A percentile compares a stretch with the other conserved stretches of the same genome.
These are phyloP conservation scores for Ogataea ramenticola DNA, from an alignment of 805 yeast species.

Conservation along the genomic window DNA sequence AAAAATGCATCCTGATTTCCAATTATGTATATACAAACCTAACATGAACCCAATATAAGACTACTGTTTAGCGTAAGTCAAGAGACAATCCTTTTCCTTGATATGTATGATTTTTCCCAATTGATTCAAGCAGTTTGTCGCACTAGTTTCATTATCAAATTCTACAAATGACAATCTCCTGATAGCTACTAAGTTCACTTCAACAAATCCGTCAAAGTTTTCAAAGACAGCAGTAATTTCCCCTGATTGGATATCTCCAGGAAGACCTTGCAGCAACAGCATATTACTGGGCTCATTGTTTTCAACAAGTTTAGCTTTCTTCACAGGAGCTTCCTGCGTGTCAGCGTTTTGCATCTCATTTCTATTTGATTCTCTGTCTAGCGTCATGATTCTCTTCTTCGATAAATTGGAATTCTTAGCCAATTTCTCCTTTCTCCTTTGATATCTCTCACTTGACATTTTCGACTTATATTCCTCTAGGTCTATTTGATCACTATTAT, in stretches of 20 bases:
- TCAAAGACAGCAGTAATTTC: slow-evolving; percentile 41
- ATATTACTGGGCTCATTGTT: slow-evolving; percentile 55
- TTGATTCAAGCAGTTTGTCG: slow-evolving; percentile 25
- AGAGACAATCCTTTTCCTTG: slow-evolving; percentile 13
- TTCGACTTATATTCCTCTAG: slow-evolving; percentile 14
- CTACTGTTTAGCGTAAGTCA: slow-evolving; percentile 26
- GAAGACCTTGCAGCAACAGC: slow-evolving; percentile 60
- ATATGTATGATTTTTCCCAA: slow-evolving; percentile 14
- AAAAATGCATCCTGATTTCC: too few species aligned
- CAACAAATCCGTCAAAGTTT: slow-evolving; percentile 51
- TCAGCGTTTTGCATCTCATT: not conserved
- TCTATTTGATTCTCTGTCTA: slow-evolving; percentile 4
- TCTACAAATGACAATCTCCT: slow-evolving; percentile 78
- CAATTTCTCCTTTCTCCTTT: slow-evolving; percentile 5
- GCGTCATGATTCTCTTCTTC: slow-evolving; percentile 15
- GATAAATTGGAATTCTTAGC: slow-evolving; percentile 1
- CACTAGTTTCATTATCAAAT: slow-evolving; percentile 47
- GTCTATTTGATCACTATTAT: slow-evolving; percentile 4
- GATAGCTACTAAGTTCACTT: slow-evolving; percentile 57
- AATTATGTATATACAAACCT: too few species aligned
- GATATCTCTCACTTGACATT: slow-evolving; percentile 15
- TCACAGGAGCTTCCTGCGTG: slow-evolving; percentile 4
- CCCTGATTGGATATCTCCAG: slow-evolving; percentile 32
- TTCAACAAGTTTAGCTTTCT: slow-evolving; percentile 18
- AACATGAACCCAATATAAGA: not conserved